Evolutionary conservation across 164 flowering plant species (phyloP).

Genomic region (Magnolia officinalis): DNA sequence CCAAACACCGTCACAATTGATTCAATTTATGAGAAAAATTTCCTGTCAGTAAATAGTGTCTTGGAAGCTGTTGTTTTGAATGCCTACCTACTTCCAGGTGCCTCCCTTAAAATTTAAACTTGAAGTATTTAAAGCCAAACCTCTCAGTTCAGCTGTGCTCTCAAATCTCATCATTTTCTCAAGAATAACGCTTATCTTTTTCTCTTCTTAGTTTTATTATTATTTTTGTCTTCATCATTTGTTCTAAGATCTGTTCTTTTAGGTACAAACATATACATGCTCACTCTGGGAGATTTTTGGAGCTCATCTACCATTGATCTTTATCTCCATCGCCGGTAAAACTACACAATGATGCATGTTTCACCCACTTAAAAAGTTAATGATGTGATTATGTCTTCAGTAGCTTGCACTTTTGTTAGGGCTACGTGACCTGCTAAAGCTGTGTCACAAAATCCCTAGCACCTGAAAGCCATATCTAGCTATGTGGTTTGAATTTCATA

Average conservation of each 20-base stretch:
- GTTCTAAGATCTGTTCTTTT: slow-evolving; percentile 15
- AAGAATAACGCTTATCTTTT: background rate
- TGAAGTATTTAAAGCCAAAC: background rate
- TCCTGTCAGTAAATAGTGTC: slow-evolving; percentile 60
- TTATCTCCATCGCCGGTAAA: slow-evolving; percentile 81
- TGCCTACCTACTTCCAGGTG: slow-evolving; percentile 79
- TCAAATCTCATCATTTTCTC: background rate
- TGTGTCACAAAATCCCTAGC: background rate
- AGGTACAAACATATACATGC: slow-evolving; percentile 89
- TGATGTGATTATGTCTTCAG: background rate
- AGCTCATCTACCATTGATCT: slow-evolving; percentile 89
- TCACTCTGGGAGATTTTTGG: slow-evolving; percentile 84
- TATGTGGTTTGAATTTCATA: background rate
- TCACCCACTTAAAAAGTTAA: background rate
- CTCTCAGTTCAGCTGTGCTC: background rate
- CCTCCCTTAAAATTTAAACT: slow-evolving; percentile 3
- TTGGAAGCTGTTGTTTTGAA: slow-evolving; percentile 75
- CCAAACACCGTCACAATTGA: slow-evolving; percentile 72
- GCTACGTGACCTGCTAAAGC: background rate
- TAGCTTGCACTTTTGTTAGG: background rate
- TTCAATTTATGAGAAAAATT: slow-evolving; percentile 78
- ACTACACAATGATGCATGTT: background rate
- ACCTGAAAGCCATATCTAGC: background rate
- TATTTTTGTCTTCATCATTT: slow-evolving; percentile 1
- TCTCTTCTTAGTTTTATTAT: background rate